Evolutionary conservation across 371 early-diverging fungal genomes (phyloP), one percentile per base, ranked within the genome.

Genomic region (Mucor saturninus): DNA sequence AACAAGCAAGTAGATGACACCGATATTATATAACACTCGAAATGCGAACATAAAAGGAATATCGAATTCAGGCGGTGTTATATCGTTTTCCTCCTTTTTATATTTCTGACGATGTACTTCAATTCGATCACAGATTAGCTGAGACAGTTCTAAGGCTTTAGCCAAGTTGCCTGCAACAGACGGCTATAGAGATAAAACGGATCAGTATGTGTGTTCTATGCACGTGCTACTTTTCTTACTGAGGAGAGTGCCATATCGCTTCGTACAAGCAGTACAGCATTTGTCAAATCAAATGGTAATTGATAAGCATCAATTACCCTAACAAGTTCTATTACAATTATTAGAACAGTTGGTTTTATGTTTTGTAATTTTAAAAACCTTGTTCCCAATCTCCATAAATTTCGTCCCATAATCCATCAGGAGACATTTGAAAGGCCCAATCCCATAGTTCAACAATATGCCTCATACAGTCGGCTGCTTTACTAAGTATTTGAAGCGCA

Each of bases 11-110:
- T 78, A 78, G 39, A 78, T 78, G 5, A 78, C 69, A 29, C 73
- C 70, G 57, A 78, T 78, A 46, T 75, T 78, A 58, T 78, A 78
- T 29, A 78, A 50, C 2, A 78, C 72, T 2, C 79, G 71, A 58
- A 78, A 78, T 3, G 79, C 79, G 62, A 78, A 73, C 79, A 78
- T 78, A 35, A 78, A 78, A 0, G 79, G 79, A 32, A 78, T 73
- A 45, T 75, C 69, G 35, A 68, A 69, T 54, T 78, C 74, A 15
- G 68, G 42, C 28, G 56, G 52, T 28, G 69, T 31, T 15, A 21
- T 54, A 2, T 63, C 63, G 14, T 29, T 52, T 45, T 63, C 61
- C 31, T 69, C 61, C 31, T 69, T 65, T 52, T 63, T 73, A 15
- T 73, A 71, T 45, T 63, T 61, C n/a, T 69, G 61, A 42, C 79